phyloP scores from a whole-genome alignment of 1,284 basidiomycete species.

The Ganoderma leucocontextum region DNA sequence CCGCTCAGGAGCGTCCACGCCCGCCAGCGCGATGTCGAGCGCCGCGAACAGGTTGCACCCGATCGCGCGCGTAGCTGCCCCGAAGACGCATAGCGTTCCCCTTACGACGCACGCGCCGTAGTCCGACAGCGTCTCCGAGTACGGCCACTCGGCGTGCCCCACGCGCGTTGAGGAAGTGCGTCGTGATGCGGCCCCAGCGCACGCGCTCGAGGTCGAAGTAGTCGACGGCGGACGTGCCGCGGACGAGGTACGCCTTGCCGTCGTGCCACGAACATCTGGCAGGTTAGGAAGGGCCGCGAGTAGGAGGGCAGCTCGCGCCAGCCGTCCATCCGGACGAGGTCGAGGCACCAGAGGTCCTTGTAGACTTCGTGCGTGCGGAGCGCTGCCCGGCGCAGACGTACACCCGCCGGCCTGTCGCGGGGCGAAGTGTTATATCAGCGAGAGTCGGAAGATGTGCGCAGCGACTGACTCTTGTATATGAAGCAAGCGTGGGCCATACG shows the following conservation, averaged over 20 bases:
- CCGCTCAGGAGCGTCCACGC: slow-evolving; percentile 37
- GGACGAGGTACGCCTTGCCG: slow-evolving; percentile 46
- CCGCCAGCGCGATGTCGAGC: slow-evolving; percentile 34
- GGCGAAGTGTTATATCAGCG: background rate
- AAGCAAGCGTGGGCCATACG: slow-evolving; percentile 36
- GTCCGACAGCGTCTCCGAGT: slow-evolving; percentile 34
- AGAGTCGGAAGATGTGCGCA: background rate
- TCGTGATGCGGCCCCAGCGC: slow-evolving; percentile 42
- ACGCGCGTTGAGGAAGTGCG: slow-evolving; percentile 35
- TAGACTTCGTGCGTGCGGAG: slow-evolving; percentile 39
- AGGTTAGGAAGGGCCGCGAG: slow-evolving; percentile 32
- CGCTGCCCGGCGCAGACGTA: slow-evolving; percentile 47
- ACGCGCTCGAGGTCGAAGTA: slow-evolving; percentile 46
- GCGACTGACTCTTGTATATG: slow-evolving; percentile 34
- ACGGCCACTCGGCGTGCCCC: slow-evolving; percentile 40
- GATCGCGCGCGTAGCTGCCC: slow-evolving; percentile 29
- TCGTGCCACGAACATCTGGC: slow-evolving; percentile 42
- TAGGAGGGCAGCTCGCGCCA: slow-evolving; percentile 46
- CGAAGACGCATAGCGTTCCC: slow-evolving; percentile 38
- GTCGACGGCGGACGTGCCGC: slow-evolving; percentile 38
- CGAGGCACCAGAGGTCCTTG: slow-evolving; percentile 45
- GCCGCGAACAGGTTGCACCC: slow-evolving; percentile 38
- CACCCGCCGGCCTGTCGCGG: slow-evolving; percentile 34
- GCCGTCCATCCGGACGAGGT: slow-evolving; percentile 40
- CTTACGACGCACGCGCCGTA: slow-evolving; percentile 40